phyloP scores from a whole-genome alignment of 148 eudicot genomes.

The Polygonum maritimum region DNA sequence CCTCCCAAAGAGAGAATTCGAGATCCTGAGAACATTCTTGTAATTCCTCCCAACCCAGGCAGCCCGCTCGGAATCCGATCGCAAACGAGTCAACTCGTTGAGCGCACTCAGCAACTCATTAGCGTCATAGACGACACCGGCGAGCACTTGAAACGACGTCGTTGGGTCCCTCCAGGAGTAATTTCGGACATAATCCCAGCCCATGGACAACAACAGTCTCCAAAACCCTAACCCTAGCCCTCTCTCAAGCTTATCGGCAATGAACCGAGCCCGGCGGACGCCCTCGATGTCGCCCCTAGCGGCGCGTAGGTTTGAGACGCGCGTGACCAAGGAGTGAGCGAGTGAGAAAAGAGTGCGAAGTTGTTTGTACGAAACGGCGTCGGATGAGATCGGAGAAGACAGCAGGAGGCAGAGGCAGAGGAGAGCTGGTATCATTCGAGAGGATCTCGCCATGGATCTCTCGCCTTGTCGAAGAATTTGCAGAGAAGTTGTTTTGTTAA shows the following conservation, averaged over 20 bases:
- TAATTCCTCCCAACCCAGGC: conserved; percentile 58
- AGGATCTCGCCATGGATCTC: conserved; percentile 11
- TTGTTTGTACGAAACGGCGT: conserved; percentile 20
- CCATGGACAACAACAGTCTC: conserved; percentile 30
- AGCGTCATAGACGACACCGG: conserved; percentile 32
- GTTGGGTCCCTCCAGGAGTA: conserved; percentile 51
- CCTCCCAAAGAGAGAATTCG: conserved; percentile 31
- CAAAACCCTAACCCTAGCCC: conserved; percentile 36
- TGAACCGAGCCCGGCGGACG: conserved; percentile 37
- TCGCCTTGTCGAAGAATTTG: neutral
- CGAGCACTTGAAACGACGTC: conserved; percentile 34
- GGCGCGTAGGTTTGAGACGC: conserved; percentile 67
- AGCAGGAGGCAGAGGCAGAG: conserved; percentile 19
- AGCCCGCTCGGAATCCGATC: conserved; percentile 37
- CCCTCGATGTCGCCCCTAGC: conserved; percentile 64
- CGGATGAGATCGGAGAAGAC: conserved; percentile 17
- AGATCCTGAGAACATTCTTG: conserved; percentile 25
- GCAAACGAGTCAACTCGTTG: conserved; percentile 41
- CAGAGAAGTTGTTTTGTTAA: neutral
- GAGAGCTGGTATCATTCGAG: conserved; percentile 7
- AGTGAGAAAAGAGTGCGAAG: conserved; percentile 55
- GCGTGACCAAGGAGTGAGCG: conserved; percentile 58
- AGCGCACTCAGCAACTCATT: conserved; percentile 46
- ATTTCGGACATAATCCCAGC: conserved; percentile 60
- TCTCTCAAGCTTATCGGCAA: conserved; percentile 39